Percentiles rank a stretch among this genome's conserved stretches.
phyloP scores from a whole-genome alignment of 2,329 filamentous ascomycete genomes.

The Botrytis elliptica region DNA sequence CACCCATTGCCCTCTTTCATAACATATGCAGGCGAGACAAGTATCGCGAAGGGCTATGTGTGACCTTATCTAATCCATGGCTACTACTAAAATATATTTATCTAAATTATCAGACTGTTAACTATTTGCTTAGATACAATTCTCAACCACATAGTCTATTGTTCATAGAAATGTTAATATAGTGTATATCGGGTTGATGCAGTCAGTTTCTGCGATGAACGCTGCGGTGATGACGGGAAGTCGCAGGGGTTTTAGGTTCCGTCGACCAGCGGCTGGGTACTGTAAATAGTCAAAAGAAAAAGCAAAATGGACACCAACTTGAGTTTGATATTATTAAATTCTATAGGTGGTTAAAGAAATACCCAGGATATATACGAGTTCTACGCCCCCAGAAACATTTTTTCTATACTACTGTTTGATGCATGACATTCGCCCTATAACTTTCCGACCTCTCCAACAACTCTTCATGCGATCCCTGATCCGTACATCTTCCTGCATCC shows the following conservation, averaged over 20 bases:
- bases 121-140: background rate
- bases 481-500: conserved; percentile 52
- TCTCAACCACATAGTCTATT: background rate
- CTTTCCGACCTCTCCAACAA: conserved; percentile 50
- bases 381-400: conserved; percentile 50
- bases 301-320: background rate
- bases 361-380: conserved; percentile 3
- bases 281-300: background rate
- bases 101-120: background rate
- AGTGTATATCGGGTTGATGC: background rate
- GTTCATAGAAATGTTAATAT: background rate
- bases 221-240: background rate
- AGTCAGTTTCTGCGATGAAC: background rate
- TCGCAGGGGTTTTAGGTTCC: background rate
- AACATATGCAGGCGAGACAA: background rate
- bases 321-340: conserved; percentile 1
- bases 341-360: background rate
- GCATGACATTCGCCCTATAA: conserved; percentile 48
- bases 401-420: conserved; percentile 44
- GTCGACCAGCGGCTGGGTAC: background rate
- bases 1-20: background rate
- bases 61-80: no score
- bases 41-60: background rate
- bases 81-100: background rate
- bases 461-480: conserved; percentile 54